Evolutionary conservation across 495 filamentous ascomycete genomes (phyloP).

Genomic region (Penicillium coprophilum): DNA sequence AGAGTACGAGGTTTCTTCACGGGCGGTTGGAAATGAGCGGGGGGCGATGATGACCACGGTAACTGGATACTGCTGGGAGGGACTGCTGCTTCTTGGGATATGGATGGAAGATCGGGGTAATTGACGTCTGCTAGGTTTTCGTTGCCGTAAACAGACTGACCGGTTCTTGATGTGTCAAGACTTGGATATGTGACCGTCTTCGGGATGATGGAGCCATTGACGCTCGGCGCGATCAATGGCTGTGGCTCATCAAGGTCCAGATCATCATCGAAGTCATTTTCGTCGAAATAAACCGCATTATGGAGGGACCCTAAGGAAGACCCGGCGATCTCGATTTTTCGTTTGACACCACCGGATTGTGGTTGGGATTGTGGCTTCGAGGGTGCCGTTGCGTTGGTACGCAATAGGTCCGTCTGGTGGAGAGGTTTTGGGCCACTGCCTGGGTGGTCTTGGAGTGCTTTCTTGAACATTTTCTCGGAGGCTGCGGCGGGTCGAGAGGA

Average conservation of each 20-base stretch:
- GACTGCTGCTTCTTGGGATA: conserved; percentile 31
- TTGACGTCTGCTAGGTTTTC: conserved; percentile 30
- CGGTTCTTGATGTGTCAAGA: conserved; percentile 20
- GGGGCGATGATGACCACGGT: conserved; percentile 66
- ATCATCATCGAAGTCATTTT: conserved; percentile 57
- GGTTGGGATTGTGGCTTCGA: conserved; percentile 30
- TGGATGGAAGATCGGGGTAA: conserved; percentile 43
- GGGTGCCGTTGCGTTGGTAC: conserved; percentile 22
- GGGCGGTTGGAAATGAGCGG: conserved; percentile 45
- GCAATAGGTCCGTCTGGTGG: conserved; percentile 34
- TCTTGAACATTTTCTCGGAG: conserved; percentile 42
- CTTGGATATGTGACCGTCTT: conserved; percentile 28
- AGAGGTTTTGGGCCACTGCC: conserved; percentile 36
- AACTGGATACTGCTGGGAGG: conserved; percentile 55
- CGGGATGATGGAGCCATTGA: conserved; percentile 8
- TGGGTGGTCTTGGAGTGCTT: conserved; percentile 44
- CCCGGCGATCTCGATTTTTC: conserved; percentile 44
- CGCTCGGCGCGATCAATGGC: conserved; percentile 28
- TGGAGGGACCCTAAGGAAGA: conserved; percentile 45
- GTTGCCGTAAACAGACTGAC: conserved; percentile 4
- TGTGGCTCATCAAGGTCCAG: conserved; percentile 47
- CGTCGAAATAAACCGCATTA: conserved; percentile 51
- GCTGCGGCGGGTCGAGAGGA: conserved; percentile 19
- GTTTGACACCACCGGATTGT: conserved; percentile 40
- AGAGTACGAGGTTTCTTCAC: conserved; percentile 51